Evolutionary conservation across 2,329 filamentous ascomycete species (phyloP), one percentile per base, ranked within the genome.

Genomic region (Phaeosphaeriaceae sp.): DNA sequence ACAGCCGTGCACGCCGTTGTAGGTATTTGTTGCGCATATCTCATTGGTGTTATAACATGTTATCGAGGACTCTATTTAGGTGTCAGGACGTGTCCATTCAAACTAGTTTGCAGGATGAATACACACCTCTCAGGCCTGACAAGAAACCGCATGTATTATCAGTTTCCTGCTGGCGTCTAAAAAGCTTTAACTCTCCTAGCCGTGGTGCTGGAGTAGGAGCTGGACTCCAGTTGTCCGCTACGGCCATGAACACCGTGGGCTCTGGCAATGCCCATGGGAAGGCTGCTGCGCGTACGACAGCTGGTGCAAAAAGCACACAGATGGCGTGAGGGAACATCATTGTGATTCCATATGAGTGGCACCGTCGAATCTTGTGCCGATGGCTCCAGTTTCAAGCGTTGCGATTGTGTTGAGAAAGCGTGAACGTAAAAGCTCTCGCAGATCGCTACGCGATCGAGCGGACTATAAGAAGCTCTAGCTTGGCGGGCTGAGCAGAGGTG

Each of bases 1-100:
- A 57, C 71, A 73, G 39, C 70, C 70, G 29, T 71, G 68, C 3
- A 66, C 64, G 34, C 62, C 67, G 13, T 60, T 59, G 46, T 48
- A 54, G 6, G 60, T 63, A 47, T 71, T 72, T 40, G 69, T 72
- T 26, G 70, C 70, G 54, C 71, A 73, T 28, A 64, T 56, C 20
- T 57, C 47, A 28, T 52, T 55, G 1, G 56, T 41, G 32, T 62
- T 60, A 23, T 55, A 52, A 32, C 70, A 73, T 13, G 68, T 70
- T 49, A 71, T 48, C 15, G 68, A 60, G 8, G 53, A 60, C 42
- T 53, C 70, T 73, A 12, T 8, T 26, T 3, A 2, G 12, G 2
- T n/a, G 28, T 65, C 28, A 62, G 56, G 28, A 40, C 41, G 33
- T 6, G 7, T 23, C 21, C 40, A 36, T 15, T 9, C n/a, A n/a